Evolutionary conservation across 768 basidiomycete species (phyloP).

Genomic region (Saitozyma podzolica): DNA sequence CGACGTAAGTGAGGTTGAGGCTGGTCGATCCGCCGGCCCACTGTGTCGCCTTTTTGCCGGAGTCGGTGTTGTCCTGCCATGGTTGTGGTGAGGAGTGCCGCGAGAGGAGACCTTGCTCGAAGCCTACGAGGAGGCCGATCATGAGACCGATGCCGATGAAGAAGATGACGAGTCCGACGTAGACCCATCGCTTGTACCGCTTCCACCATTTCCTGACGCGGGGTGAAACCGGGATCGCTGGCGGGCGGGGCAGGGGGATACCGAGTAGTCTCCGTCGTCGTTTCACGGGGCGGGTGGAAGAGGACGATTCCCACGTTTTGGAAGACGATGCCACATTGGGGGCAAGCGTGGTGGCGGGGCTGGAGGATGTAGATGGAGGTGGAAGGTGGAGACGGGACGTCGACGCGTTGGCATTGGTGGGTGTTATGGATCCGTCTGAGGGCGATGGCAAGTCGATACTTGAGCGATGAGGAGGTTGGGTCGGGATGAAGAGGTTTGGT

Average conservation of each 20-base stretch:
- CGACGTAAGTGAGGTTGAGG: constrained; percentile 29
- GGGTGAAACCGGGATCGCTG: background rate
- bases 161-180: constrained; percentile 15
- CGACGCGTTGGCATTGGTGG: no score
- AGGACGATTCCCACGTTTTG: constrained; percentile 32
- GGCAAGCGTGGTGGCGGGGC: no score
- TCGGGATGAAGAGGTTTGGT: background rate
- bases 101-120: constrained; percentile 12
- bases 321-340: background rate
- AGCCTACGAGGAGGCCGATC: constrained; percentile 35
- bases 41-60: constrained; percentile 21
- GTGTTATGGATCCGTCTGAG: no score
- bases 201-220: constrained; percentile 22
- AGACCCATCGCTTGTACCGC: constrained; percentile 32
- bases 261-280: background rate
- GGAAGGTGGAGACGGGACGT: background rate
- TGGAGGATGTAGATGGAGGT: constrained; percentile 14
- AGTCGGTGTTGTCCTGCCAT: constrained; percentile 21
- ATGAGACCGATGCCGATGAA: constrained; percentile 33
- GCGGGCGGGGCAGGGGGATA: background rate
- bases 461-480: no score
- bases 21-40: constrained; percentile 4
- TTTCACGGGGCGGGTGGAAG: constrained; percentile 1
- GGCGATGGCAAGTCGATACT: no score
- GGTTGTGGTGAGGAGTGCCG: constrained; percentile 12